Base-by-base conservation (phyloP, 805 yeast genomes). In the Hanseniaspora jakobsenii region DNA sequence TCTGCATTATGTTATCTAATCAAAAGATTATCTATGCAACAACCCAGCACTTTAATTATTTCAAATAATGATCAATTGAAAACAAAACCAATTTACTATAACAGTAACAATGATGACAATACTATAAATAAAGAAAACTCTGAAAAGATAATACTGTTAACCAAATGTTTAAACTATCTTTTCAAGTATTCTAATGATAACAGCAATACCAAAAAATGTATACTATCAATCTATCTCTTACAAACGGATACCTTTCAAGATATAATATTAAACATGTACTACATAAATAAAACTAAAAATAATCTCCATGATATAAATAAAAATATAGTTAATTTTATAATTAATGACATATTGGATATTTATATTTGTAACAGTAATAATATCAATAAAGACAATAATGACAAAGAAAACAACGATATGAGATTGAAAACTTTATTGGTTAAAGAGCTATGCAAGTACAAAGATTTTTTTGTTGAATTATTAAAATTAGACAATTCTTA, bases 1-100 rank as follows among this genome's bases (percentile, higher is more conserved):
- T 64, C 72, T 1, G 55, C 72, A 23, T 51, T 69, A 16, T 67
- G 72, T 49, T 69, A 70, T 51, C 51, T 71, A 13, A 59, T 66
- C 19, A 67, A 68, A 48, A 57, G 75, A 8, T 61, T 66, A 6
- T 62, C 66, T 19, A 60, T 63, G 51, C 74, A 61, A 48, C 49
- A 56, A 14, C 62, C 24, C 12, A 6, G 24, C 6, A 26, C 16
- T 3, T 16, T 38, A 3, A 30, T 34, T n/a, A n/a, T n/a, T n/a
- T n/a, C n/a, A n/a, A n/a, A n/a, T n/a, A n/a, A n/a, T n/a, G n/a
- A n/a, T n/a, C n/a, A n/a, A n/a, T n/a, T n/a, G n/a, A n/a, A n/a
- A n/a, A n/a, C n/a, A n/a, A n/a, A n/a, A n/a, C n/a, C n/a, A n/a
- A n/a, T n/a, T n/a, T n/a, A n/a, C n/a, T n/a, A n/a, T n/a, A n/a